A percentile compares a stretch with the other conserved stretches of the same genome.
Conservation (phyloP, 306 rosid genomes). For the Vigna hirtella region DNA sequence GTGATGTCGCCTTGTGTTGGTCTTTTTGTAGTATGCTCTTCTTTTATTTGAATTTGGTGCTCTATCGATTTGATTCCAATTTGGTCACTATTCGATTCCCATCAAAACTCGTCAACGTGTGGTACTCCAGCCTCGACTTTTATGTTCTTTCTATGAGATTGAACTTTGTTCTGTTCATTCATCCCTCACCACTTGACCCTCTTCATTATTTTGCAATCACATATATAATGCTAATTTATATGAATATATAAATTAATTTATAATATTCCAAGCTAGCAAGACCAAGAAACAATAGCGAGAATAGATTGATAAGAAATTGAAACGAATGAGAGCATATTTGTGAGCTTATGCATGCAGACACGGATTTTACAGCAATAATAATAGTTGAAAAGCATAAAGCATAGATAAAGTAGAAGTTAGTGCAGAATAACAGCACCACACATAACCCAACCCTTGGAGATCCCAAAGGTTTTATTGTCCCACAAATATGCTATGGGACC, state of each 20-base stretch:
- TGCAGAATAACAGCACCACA: neutral
- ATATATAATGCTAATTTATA: too few relatives aligned
- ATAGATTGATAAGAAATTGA: too few relatives aligned
- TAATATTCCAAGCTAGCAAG: too few relatives aligned
- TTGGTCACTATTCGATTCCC: neutral
- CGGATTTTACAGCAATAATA: too few relatives aligned
- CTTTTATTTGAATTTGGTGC: neutral
- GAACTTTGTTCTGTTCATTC: conserved; percentile 31
- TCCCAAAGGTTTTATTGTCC: conserved; percentile 33
- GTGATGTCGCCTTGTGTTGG: neutral
- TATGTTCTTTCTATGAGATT: neutral
- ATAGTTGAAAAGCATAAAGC: neutral
- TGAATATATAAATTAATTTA: too few relatives aligned
- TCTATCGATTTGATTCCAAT: conserved; percentile 24
- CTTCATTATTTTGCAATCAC: neutral
- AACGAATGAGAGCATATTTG: neutral
- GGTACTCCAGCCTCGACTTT: conserved; percentile 15
- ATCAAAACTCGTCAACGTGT: neutral
- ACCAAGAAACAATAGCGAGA: neutral
- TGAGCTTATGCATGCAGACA: neutral
- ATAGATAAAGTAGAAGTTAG: neutral
- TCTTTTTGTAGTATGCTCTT: conserved; percentile 1
- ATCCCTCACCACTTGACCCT: conserved; percentile 17
- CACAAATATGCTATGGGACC: neutral
- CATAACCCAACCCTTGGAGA: conserved; percentile 29